phyloP scores from a whole-genome alignment of 2,329 filamentous ascomycete genomes.

The Moelleriella libera region DNA sequence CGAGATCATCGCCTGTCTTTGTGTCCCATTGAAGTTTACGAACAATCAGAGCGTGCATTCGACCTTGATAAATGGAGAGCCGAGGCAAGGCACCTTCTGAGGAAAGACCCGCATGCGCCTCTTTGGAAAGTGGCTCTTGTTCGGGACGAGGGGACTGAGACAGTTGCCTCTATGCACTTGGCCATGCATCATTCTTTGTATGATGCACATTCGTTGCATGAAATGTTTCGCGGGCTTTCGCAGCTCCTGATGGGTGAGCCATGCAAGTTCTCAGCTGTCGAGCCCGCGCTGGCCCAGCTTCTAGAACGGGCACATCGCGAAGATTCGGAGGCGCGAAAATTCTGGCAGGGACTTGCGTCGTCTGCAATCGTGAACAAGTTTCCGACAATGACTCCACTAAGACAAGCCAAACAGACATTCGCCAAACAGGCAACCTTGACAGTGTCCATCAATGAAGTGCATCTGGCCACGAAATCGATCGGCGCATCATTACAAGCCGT shows the following conservation, averaged over 20 bases:
- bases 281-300: constrained; percentile 25
- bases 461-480: constrained; percentile 35
- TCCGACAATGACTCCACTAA: constrained; percentile 57
- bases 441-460: constrained; percentile 31
- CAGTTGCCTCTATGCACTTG: constrained; percentile 23
- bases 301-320: constrained; percentile 17
- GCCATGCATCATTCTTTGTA: constrained; percentile 70
- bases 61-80: constrained; percentile 20
- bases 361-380: constrained; percentile 53
- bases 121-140: constrained; percentile 50
- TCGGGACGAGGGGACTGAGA: constrained; percentile 5
- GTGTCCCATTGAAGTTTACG: constrained; percentile 6
- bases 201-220: constrained; percentile 60
- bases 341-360: constrained; percentile 48
- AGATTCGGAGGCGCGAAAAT: constrained; percentile 26
- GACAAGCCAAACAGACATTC: constrained; percentile 18
- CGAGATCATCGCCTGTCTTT: constrained; percentile 19
- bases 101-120: constrained; percentile 33
- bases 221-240: constrained; percentile 47
- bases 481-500: constrained; percentile 65
- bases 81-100: constrained; percentile 15
- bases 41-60: neutral
- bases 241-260: constrained; percentile 10
- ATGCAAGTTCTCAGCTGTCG: constrained; percentile 11
- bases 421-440: constrained; percentile 21